Conservation (phyloP, 176 grass and related monocot genomes). For the Zoysia pacifica region DNA sequence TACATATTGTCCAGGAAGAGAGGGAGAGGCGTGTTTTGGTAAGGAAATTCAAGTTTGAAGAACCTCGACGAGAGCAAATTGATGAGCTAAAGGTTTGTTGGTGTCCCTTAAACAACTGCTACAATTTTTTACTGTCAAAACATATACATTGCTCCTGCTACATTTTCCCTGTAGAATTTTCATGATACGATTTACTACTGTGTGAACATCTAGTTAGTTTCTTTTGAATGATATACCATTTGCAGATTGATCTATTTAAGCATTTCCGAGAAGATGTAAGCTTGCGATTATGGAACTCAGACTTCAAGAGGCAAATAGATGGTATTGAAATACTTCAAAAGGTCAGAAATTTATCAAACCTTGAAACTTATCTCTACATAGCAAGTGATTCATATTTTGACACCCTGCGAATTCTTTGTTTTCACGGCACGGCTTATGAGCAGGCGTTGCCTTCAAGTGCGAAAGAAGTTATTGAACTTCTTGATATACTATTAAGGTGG, state of each 20-base stretch:
- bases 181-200: neutral
- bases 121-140: neutral
- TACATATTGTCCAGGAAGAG: conserved; percentile 75
- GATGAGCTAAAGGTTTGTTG: conserved; percentile 87
- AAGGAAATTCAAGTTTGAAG: conserved; percentile 96
- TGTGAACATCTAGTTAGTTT: neutral
- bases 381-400: neutral
- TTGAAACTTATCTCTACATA: conserved; percentile 25
- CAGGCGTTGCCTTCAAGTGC: conserved; percentile 74
- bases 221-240: conserved; percentile 5
- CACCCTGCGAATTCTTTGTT: conserved; percentile 6
- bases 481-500: conserved; percentile 96
- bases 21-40: conserved; percentile 76
- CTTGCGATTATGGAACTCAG: conserved; percentile 83
- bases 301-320: conserved; percentile 99
- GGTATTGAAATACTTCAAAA: conserved; percentile 95
- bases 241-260: conserved; percentile 86
- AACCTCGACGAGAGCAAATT: conserved; percentile 91
- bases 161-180: neutral
- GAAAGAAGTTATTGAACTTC: conserved; percentile 89
- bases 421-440: neutral
- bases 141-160: neutral
- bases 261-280: conserved; percentile 96
- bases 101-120: neutral
- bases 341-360: conserved; percentile 53